Evolutionary conservation across 148 eudicot genomes (phyloP).

Genomic region (Amaranthus hypochondriacus): DNA sequence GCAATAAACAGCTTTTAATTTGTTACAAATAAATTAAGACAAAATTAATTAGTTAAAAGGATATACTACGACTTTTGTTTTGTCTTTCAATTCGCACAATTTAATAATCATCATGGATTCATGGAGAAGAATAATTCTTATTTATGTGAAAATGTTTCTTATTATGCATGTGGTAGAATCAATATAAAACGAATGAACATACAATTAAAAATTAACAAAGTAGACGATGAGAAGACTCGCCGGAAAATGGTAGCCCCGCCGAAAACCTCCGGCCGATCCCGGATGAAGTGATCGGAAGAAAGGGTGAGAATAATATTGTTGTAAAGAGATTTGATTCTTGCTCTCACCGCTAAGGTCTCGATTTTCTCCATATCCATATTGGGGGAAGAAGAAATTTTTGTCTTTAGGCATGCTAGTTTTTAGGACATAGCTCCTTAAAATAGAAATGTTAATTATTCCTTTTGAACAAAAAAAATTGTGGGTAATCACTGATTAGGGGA

Average conservation of each 20-base stretch:
- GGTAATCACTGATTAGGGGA: too few relatives aligned
- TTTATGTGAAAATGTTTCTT: too few relatives aligned
- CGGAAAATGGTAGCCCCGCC: neutral
- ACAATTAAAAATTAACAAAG: neutral
- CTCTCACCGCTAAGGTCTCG: too few relatives aligned
- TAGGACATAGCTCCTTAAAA: too few relatives aligned
- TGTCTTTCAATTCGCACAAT: neutral
- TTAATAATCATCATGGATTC: neutral
- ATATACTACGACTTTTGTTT: slow-evolving; percentile 4
- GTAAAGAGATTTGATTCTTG: too few relatives aligned
- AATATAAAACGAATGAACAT: neutral
- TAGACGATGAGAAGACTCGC: neutral
- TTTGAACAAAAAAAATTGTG: too few relatives aligned
- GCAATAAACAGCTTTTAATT: neutral
- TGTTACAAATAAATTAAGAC: neutral
- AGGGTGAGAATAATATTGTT: neutral
- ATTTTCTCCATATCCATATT: too few relatives aligned
- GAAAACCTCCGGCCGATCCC: neutral
- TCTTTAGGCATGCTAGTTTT: too few relatives aligned
- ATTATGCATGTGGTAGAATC: too few relatives aligned
- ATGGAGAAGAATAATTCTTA: neutral
- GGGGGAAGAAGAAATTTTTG: too few relatives aligned
- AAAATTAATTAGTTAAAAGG: neutral
- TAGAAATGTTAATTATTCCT: too few relatives aligned
- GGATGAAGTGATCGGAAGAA: neutral